phyloP scores from a whole-genome alignment of 805 yeast genomes.

The Ogataea haglerorum region DNA sequence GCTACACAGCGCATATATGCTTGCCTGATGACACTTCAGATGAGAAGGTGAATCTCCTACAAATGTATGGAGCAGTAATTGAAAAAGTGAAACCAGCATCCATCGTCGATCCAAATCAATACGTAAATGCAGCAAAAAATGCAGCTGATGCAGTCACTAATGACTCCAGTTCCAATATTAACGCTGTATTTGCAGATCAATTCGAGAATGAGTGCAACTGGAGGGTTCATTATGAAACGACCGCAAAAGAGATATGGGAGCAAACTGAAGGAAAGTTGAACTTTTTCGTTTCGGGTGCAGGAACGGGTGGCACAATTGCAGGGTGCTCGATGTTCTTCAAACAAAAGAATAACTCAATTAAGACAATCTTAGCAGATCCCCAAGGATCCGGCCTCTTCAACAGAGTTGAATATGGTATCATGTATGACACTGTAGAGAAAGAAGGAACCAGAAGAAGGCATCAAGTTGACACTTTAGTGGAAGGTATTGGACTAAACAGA shows the following conservation, averaged over 20 bases:
- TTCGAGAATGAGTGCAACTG: constrained; percentile 92
- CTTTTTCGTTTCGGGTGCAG: constrained; percentile 85
- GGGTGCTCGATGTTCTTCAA: constrained; percentile 81
- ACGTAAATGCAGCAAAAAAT: constrained; percentile 79
- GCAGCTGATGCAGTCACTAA: constrained; percentile 53
- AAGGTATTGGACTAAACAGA: constrained; percentile 90
- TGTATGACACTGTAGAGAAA: constrained; percentile 84
- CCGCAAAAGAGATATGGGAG: constrained; percentile 89
- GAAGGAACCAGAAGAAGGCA: constrained; percentile 95
- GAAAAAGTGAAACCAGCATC: constrained; percentile 92
- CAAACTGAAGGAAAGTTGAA: constrained; percentile 69
- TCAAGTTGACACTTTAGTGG: constrained; percentile 92
- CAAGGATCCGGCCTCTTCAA: constrained; percentile 92
- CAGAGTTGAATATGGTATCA: constrained; percentile 82
- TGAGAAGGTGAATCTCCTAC: constrained; percentile 73
- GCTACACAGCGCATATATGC: constrained; percentile 89
- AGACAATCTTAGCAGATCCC: constrained; percentile 82
- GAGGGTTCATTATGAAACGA: constrained; percentile 73
- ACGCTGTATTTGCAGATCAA: constrained; percentile 90
- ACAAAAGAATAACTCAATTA: constrained; percentile 39
- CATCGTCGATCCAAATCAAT: constrained; percentile 89
- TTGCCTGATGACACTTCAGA: constrained; percentile 89
- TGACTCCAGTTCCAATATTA: constrained; percentile 34
- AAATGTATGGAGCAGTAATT: constrained; percentile 74
- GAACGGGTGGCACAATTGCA: constrained; percentile 96